These are phyloP conservation scores for Capronia americana DNA, from an alignment of 2,329 filamentous ascomycete genomes.

Conservation along the genomic window DNA sequence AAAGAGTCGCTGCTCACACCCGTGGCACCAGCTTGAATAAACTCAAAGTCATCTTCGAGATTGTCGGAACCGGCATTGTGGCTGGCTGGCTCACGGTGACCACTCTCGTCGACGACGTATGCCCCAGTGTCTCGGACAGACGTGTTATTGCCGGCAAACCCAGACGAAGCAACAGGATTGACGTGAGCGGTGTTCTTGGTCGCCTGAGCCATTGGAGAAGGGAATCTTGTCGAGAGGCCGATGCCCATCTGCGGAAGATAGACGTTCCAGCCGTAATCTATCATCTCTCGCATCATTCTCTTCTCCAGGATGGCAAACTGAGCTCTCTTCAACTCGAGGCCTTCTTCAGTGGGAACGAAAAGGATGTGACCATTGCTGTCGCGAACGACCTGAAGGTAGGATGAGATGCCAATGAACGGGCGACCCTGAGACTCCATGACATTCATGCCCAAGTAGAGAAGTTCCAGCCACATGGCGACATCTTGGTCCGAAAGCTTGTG, in stretches of 20 bases:
- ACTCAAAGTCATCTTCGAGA: slow-evolving; percentile 5
- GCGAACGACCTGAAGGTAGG: slow-evolving; percentile 24
- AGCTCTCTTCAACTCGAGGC: slow-evolving; percentile 22
- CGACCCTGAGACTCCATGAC: slow-evolving; percentile 25
- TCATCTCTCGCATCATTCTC: slow-evolving; percentile 24
- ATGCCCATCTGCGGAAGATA: slow-evolving; percentile 23
- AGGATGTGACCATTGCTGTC: slow-evolving; percentile 29
- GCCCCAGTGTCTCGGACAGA: neutral
- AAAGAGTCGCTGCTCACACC: slow-evolving; percentile 7
- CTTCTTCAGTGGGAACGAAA: slow-evolving; percentile 27
- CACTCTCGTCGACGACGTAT: neutral
- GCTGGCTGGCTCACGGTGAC: neutral
- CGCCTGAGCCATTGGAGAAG: neutral
- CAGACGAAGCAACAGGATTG: neutral
- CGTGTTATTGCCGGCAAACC: neutral
- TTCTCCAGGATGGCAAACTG: slow-evolving; percentile 28
- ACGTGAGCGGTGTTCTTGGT: slow-evolving; percentile 7
- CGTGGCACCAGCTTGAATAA: neutral
- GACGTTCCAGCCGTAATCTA: slow-evolving; percentile 29
- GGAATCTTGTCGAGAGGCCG: neutral
- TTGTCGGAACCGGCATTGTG: neutral
- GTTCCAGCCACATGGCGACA: slow-evolving; percentile 36
- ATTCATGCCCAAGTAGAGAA: slow-evolving; percentile 31
- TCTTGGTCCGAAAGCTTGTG: slow-evolving; percentile 30
- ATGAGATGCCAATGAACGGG: slow-evolving; percentile 22